Evolutionary conservation across 192 early-diverging fungal genomes (phyloP).

Genomic region (Rhizoclosmatium sp.): DNA sequence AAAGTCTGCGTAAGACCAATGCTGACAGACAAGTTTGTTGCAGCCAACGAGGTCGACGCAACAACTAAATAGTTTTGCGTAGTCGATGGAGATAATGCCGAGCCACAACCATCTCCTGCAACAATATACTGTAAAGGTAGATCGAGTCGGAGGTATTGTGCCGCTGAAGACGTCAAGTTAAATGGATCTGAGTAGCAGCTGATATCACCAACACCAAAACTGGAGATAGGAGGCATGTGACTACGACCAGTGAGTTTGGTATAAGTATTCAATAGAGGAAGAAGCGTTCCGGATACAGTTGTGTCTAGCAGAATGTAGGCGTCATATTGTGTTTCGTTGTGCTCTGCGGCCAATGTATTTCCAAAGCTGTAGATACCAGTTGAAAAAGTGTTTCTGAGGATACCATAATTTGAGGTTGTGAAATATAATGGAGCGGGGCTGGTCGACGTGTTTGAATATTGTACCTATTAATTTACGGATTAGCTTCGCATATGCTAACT

Average conservation of each 20-base stretch:
- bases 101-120: constrained; percentile 5
- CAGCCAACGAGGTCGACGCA: too few relatives aligned
- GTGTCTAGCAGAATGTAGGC: constrained; percentile 24
- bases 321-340: constrained; percentile 26
- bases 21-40: not conserved
- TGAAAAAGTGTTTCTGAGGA: constrained; percentile 24
- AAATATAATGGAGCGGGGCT: not conserved
- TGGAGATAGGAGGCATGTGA: not conserved
- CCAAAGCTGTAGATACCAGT: constrained; percentile 8
- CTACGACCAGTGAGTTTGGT: constrained; percentile 14
- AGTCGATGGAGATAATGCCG: not conserved
- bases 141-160: not conserved
- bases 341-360: not conserved
- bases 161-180: not conserved
- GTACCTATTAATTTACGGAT: too few relatives aligned
- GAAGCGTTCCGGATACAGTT: not conserved
- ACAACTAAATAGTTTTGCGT: not conserved
- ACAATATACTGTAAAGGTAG: constrained; percentile 9
- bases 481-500: too few relatives aligned
- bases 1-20: not conserved
- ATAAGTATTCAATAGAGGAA: constrained; percentile 3
- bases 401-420: constrained; percentile 8
- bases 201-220: constrained; percentile 13
- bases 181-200: constrained; percentile 5
- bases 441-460: not conserved